Evolutionary conservation across 495 filamentous ascomycete genomes (phyloP).

Genomic region (Xylaria acuta): DNA sequence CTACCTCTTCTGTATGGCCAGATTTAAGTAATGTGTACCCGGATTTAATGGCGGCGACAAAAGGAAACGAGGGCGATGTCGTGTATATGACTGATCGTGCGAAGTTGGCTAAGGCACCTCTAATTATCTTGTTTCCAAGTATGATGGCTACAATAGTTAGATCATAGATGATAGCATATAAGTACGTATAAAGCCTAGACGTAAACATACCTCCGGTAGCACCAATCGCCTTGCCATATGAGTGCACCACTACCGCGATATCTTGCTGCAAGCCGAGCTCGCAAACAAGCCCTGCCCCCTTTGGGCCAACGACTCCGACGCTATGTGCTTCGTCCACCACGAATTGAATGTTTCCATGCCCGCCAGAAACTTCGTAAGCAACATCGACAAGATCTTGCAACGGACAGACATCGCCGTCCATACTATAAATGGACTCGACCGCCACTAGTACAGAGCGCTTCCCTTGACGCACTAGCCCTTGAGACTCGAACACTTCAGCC

Average conservation of each 20-base stretch:
- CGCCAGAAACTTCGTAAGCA: conserved; percentile 56
- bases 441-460: conserved; percentile 52
- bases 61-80: conserved; percentile 3
- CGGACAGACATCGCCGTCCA: conserved; percentile 70
- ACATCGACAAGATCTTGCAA: conserved; percentile 57
- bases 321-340: conserved; percentile 71
- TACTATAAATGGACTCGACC: conserved; percentile 68
- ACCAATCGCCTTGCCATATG: conserved; percentile 68
- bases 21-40: not conserved
- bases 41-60: conserved; percentile 10
- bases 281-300: conserved; percentile 64
- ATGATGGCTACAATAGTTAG: conserved; percentile 7
- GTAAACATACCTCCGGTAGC: conserved; percentile 63
- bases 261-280: conserved; percentile 62
- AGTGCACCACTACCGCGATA: conserved; percentile 59
- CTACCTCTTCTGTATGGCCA: not conserved
- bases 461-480: conserved; percentile 40
- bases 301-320: conserved; percentile 61
- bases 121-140: conserved; percentile 14
- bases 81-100: not conserved
- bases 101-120: conserved; percentile 1
- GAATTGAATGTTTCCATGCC: conserved; percentile 62
- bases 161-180: too few relatives aligned
- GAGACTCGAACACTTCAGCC: conserved; percentile 34
- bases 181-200: not conserved